These are phyloP conservation scores for Pinus taeda DNA, from an alignment of 75 land plant species.

Conservation along the genomic window DNA sequence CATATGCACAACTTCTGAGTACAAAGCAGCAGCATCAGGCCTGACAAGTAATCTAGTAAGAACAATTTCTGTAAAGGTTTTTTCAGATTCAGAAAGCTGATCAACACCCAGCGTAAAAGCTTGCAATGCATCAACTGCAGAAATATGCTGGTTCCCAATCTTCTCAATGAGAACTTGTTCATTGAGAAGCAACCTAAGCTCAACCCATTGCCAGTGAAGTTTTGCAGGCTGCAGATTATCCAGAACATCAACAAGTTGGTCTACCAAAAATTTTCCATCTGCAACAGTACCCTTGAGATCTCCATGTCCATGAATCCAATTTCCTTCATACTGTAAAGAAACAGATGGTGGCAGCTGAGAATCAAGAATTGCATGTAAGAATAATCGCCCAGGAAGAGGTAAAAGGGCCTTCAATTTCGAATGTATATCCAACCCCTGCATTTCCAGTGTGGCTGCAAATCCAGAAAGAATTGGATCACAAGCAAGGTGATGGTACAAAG, in stretches of 20 bases:
- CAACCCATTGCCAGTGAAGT: conserved; percentile 99
- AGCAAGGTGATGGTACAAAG: conserved; percentile 58
- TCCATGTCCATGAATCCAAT: conserved; percentile 29
- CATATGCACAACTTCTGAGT: conserved; percentile 78
- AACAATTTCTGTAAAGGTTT: conserved; percentile 69
- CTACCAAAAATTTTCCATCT: conserved; percentile 33
- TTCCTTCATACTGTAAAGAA: conserved; percentile 42
- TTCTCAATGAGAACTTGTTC: conserved; percentile 89
- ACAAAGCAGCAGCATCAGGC: conserved; percentile 94
- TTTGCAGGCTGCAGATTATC: conserved; percentile 93
- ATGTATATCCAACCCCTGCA: conserved; percentile 51
- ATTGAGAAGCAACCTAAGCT: conserved; percentile 86
- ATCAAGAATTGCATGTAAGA: conserved; percentile 83
- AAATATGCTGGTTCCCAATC: conserved; percentile 45
- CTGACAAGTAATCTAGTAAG: conserved; percentile 86
- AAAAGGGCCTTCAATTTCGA: conserved; percentile 59
- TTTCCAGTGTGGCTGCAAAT: conserved; percentile 79
- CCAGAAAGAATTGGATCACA: conserved; percentile 69
- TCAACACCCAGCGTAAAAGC: conserved; percentile 57
- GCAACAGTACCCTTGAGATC: conserved; percentile 28
- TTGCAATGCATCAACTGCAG: conserved; percentile 76
- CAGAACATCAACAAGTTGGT: conserved; percentile 69
- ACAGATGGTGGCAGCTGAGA: conserved; percentile 48
- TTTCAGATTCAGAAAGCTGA: conserved; percentile 82
- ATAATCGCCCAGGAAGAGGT: conserved; percentile 81